Percentiles rank a stretch among this genome's conserved stretches.
These are phyloP conservation scores for Penicillium pulvis DNA, from an alignment of 495 filamentous ascomycete genomes.

Conservation along the genomic window DNA sequence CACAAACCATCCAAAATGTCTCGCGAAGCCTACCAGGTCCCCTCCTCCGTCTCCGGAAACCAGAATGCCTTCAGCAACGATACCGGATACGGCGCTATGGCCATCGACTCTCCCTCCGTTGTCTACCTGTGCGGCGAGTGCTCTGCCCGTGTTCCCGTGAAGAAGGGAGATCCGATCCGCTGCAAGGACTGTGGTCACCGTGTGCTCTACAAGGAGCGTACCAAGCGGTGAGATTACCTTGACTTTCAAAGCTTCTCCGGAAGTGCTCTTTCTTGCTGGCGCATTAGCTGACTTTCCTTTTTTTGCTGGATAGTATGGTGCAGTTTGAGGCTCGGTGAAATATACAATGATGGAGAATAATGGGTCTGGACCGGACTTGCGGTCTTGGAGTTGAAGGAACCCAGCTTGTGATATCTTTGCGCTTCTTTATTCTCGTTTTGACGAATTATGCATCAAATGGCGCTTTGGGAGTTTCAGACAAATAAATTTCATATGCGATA, in stretches of 20 bases:
- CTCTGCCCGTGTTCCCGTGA: constrained; percentile 75
- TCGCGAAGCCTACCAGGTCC: constrained; percentile 54
- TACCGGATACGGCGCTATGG: constrained; percentile 29
- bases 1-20: constrained; percentile 33
- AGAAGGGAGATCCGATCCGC: constrained; percentile 83
- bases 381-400: constrained; percentile 19
- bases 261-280: constrained; percentile 3
- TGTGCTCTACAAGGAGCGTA: constrained; percentile 96
- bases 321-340: constrained; percentile 91
- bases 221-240: constrained; percentile 73
- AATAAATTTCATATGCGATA: constrained; percentile 4
- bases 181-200: constrained; percentile 97
- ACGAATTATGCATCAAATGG: constrained; percentile 34
- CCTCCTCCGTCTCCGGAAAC: constrained; percentile 33
- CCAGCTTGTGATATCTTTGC: constrained; percentile 9
- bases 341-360: background rate
- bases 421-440: constrained; percentile 16
- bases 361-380: background rate
- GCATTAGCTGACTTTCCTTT: constrained; percentile 16
- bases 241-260: background rate
- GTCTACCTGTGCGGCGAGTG: constrained; percentile 95
- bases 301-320: constrained; percentile 70
- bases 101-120: constrained; percentile 54
- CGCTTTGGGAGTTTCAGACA: constrained; percentile 31
- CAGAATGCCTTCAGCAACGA: constrained; percentile 45